Conservation (phyloP, 805 yeast species). For the Brettanomyces anomalus region DNA sequence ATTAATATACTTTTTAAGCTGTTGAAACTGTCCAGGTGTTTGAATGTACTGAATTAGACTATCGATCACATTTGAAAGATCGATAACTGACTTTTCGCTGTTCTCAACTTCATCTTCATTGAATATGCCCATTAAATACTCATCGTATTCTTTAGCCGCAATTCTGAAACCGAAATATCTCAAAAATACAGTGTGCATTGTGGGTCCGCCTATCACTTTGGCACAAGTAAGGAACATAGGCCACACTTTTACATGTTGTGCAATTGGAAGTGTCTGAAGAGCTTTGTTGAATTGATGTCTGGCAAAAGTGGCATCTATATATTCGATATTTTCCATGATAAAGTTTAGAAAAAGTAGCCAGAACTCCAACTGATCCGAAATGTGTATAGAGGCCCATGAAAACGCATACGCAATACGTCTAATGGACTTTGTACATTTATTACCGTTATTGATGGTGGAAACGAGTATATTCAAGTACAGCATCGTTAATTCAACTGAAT, state of each 20-base stretch:
- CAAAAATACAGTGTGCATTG: constrained; percentile 26
- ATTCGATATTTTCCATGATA: constrained; percentile 22
- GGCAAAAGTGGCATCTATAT: constrained; percentile 27
- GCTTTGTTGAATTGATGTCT: constrained; percentile 41
- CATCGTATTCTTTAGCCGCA: background rate
- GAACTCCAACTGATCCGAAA: constrained; percentile 36
- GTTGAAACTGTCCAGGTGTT: constrained; percentile 4
- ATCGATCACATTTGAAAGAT: background rate
- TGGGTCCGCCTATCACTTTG: constrained; percentile 31
- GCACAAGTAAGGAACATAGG: constrained; percentile 43
- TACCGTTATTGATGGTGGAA: background rate
- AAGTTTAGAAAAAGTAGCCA: constrained; percentile 46
- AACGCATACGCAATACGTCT: constrained; percentile 25
- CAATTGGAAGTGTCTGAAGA: constrained; percentile 36
- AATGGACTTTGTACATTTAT: constrained; percentile 4
- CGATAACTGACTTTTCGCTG: constrained; percentile 1
- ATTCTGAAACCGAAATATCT: constrained; percentile 23
- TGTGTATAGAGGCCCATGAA: constrained; percentile 34
- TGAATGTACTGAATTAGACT: constrained; percentile 1
- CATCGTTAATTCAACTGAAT: constrained; percentile 49
- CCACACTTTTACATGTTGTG: constrained; percentile 52
- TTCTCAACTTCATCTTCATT: constrained; percentile 1
- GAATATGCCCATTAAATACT: no score
- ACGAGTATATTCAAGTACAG: constrained; percentile 36
- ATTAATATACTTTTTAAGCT: constrained; percentile 20